Evolutionary conservation across 2,329 filamentous ascomycete species (phyloP), one percentile per base, ranked within the genome.

Genomic region (Westerdykella ornata): DNA sequence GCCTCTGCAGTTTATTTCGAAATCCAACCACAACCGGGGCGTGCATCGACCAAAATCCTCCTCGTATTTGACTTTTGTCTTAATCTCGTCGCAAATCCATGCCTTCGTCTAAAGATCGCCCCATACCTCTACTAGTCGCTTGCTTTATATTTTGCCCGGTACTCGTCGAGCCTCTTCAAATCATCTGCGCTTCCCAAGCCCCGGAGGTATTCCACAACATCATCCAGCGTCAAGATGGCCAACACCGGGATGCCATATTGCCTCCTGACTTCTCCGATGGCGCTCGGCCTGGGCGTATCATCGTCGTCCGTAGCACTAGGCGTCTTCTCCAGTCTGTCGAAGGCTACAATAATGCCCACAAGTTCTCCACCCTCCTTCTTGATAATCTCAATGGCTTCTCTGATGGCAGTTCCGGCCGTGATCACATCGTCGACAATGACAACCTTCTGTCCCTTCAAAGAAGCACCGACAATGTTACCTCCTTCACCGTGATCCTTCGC

Each of bases 381-480:
- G 63, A 97, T 95, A 67, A 95, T 92, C 41, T 81, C 81, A 46
- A 97, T 88, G 12, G 90, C 88, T 67, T 97, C 89, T 44, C 88
- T 77, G 71, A 96, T 89, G 31, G 92, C 92, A 1, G 89, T 97
- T 19, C 92, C 92, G 1, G 88, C 90, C 1, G 89, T 96, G 59
- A 97, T 90, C 43, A 98, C 90, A 69, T 97, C 92, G 72, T 98
- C 92, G 31, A 98, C 83, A 54, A 98, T 85, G 26, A 98, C 75
- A 13, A 96, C 81, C 46, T 77, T 80, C 76, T 92, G 89, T 40
- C 86, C 89, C 69, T 85, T 84, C 58, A 97, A 72, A 5, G 83
- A 77, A 20, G 88, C 85, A 9, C 92, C 92, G 12, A 97, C 89
- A 57, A 97, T 94, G 63, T 80, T 85, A 34, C 92, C 90, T 26